Evolutionary conservation across 179 eudicot species (phyloP).

Genomic region (Actinidia arguta): DNA sequence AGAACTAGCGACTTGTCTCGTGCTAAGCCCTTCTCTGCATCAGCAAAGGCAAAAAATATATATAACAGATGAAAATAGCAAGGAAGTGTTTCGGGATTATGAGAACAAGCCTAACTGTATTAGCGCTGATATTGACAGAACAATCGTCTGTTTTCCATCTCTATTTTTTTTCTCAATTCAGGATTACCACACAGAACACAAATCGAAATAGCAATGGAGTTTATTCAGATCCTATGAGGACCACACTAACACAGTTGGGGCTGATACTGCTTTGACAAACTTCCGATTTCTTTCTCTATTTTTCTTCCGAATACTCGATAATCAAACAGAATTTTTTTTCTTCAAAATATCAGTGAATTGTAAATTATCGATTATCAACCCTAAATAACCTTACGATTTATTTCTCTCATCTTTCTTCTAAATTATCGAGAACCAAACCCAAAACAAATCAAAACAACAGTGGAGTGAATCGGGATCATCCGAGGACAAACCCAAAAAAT

Average conservation of each 20-base stretch:
- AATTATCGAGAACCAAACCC: too few species aligned
- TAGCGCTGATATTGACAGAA: background rate
- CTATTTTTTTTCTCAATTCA: too few species aligned
- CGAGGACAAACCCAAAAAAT: background rate
- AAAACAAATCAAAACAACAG: too few species aligned
- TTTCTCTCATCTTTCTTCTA: too few species aligned
- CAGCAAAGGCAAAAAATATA: background rate
- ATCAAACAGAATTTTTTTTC: background rate
- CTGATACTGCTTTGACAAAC: background rate
- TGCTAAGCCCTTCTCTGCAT: constrained; percentile 81
- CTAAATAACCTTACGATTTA: too few species aligned
- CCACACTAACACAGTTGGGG: background rate
- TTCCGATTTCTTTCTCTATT: background rate
- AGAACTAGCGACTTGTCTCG: constrained; percentile 61
- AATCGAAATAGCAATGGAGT: too few species aligned
- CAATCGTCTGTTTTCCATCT: background rate
- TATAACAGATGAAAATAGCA: background rate
- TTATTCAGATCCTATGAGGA: too few species aligned
- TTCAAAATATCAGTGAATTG: too few species aligned
- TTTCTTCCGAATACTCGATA: constrained; percentile 21
- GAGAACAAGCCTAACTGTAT: background rate
- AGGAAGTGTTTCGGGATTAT: background rate
- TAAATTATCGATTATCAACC: too few species aligned
- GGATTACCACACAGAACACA: too few species aligned
- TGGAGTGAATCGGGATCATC: too few species aligned